These are phyloP conservation scores for Schizophyllum commune DNA, from an alignment of 1,284 basidiomycete genomes.

Conservation along the genomic window DNA sequence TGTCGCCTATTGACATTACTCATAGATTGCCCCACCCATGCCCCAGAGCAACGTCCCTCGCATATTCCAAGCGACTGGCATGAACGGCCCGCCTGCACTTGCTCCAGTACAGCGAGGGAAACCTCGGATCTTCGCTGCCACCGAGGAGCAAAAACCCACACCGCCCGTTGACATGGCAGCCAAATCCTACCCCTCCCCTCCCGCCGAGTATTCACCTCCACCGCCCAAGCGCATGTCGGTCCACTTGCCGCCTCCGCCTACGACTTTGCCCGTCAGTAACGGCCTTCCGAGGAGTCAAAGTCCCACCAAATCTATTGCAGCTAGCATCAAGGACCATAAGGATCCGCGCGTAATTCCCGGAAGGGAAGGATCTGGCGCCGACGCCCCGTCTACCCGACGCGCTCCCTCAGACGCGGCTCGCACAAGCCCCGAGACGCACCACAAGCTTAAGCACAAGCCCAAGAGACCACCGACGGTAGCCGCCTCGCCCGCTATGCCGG, in stretches of 20 bases:
- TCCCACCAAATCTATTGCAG: not conserved
- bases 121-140: not conserved
- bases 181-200: not conserved
- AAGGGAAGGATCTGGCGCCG: not conserved
- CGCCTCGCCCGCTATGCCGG: constrained; percentile 8
- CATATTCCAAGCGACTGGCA: not conserved
- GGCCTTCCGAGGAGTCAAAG: not conserved
- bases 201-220: not conserved
- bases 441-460: constrained; percentile 7
- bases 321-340: not conserved
- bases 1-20: not conserved
- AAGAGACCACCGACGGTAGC: constrained; percentile 14
- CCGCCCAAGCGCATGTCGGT: not conserved
- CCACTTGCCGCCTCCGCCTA: not conserved
- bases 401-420: not conserved
- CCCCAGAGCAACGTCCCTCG: not conserved
- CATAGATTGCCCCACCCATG: not conserved
- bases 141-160: not conserved
- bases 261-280: not conserved
- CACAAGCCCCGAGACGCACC: constrained; percentile 7
- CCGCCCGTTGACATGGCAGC: not conserved
- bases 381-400: not conserved
- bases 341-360: not conserved
- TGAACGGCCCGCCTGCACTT: too few relatives aligned
- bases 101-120: not conserved